These are phyloP conservation scores for Arachnomyces sp. DNA, from an alignment of 2,329 filamentous ascomycete genomes.

Conservation along the genomic window DNA sequence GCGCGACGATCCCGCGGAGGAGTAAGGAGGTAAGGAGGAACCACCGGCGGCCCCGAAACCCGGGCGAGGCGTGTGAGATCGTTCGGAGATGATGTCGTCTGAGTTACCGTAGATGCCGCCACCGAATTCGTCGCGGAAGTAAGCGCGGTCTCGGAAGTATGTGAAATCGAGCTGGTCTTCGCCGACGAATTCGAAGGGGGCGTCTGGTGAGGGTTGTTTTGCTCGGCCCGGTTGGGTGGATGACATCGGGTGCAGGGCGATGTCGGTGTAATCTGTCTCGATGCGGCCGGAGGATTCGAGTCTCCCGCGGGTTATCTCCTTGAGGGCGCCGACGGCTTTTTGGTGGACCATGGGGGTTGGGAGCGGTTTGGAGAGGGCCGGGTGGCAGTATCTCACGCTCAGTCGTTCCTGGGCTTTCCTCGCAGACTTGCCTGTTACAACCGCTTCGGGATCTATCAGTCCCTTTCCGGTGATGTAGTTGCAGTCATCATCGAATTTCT, in stretches of 20 bases:
- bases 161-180: conserved; percentile 83
- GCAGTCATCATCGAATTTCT: conserved; percentile 68
- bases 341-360: conserved; percentile 94
- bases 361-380: conserved; percentile 78
- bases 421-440: conserved; percentile 27
- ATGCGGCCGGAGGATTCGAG: conserved; percentile 51
- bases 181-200: conserved; percentile 83
- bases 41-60: conserved; percentile 23
- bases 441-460: conserved; percentile 43
- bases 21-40: conserved; percentile 16
- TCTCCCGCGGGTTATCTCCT: conserved; percentile 78
- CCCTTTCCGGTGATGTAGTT: conserved; percentile 51
- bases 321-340: conserved; percentile 77
- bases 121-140: conserved; percentile 83
- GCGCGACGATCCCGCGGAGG: conserved; percentile 32
- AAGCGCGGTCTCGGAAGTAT: conserved; percentile 81
- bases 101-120: conserved; percentile 52
- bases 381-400: conserved; percentile 77
- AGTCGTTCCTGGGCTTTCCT: conserved; percentile 53
- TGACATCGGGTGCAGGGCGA: conserved; percentile 72
- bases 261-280: conserved; percentile 58
- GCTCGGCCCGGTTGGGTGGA: conserved; percentile 44
- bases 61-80: conserved; percentile 36
- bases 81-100: conserved; percentile 39
- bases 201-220: conserved; percentile 32